These are phyloP conservation scores for Mitragyna speciosa DNA, from an alignment of 257 asterid species.

Conservation along the genomic window DNA sequence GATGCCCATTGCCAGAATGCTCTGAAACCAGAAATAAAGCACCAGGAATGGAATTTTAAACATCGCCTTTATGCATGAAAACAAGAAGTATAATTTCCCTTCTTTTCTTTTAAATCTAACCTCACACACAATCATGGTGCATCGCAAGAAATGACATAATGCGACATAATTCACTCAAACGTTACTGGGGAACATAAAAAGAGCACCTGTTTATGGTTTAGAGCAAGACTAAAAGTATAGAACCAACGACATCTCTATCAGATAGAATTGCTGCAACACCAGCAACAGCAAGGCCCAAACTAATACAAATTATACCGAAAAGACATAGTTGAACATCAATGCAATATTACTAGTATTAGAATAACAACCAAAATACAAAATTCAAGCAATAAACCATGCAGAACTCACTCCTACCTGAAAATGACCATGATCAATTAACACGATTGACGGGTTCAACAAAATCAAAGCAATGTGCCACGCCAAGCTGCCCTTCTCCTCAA, in stretches of 20 bases:
- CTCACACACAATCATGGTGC: neutral
- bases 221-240: constrained; percentile 80
- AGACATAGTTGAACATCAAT: constrained; percentile 17
- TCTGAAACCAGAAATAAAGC: neutral
- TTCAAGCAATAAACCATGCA: neutral
- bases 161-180: neutral
- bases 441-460: constrained; percentile 84
- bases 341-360: neutral
- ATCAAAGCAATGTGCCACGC: constrained; percentile 79
- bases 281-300: constrained; percentile 84
- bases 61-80: neutral
- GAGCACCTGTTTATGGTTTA: constrained; percentile 91
- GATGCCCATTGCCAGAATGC: neutral
- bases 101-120: neutral
- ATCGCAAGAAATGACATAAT: neutral
- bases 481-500: constrained; percentile 37
- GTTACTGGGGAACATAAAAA: neutral
- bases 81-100: neutral
- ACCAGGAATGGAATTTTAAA: neutral
- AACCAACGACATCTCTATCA: constrained; percentile 71
- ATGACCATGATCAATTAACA: constrained; percentile 97
- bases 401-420: constrained; percentile 59
- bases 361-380: neutral
- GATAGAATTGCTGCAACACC: constrained; percentile 85
- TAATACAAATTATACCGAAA: constrained; percentile 88